These are phyloP conservation scores for Cladophialophora exuberans DNA, from an alignment of 2,329 filamentous ascomycete species.

Conservation along the genomic window DNA sequence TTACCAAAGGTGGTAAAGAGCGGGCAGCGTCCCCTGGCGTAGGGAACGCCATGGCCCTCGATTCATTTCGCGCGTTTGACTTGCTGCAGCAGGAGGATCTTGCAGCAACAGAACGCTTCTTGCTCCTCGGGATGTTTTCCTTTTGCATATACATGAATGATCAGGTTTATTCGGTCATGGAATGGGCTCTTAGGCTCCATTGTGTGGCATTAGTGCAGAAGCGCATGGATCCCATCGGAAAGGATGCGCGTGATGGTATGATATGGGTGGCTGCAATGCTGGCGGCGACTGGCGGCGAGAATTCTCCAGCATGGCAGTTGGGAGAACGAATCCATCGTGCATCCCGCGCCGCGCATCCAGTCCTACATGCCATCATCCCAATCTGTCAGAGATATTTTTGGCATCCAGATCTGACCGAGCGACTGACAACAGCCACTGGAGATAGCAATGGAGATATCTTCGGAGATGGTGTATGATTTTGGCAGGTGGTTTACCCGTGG, in stretches of 20 bases:
- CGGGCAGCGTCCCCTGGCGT: background rate
- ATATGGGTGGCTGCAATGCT: constrained; percentile 11
- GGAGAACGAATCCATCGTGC: constrained; percentile 4
- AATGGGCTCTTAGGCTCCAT: constrained; percentile 11
- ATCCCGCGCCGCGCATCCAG: background rate
- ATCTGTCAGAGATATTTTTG: constrained; percentile 17
- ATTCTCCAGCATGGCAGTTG: constrained; percentile 11
- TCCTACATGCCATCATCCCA: background rate
- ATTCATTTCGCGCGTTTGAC: constrained; percentile 14
- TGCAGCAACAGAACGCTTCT: constrained; percentile 3
- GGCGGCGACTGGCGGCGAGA: constrained; percentile 12
- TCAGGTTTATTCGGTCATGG: constrained; percentile 13
- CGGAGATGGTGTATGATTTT: constrained; percentile 11
- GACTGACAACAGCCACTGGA: background rate
- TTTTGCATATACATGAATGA: constrained; percentile 14
- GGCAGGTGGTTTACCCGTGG: constrained; percentile 5
- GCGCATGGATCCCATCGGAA: constrained; percentile 1
- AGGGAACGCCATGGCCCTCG: constrained; percentile 8
- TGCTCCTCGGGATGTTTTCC: constrained; percentile 7
- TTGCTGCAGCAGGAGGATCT: constrained; percentile 13
- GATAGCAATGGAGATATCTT: background rate
- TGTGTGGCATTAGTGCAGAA: constrained; percentile 6
- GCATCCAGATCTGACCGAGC: constrained; percentile 8
- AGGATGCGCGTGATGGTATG: constrained; percentile 2
- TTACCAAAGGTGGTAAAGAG: background rate